phyloP scores from a whole-genome alignment of 208 protist genomes.

The Trichomonas tenax region DNA sequence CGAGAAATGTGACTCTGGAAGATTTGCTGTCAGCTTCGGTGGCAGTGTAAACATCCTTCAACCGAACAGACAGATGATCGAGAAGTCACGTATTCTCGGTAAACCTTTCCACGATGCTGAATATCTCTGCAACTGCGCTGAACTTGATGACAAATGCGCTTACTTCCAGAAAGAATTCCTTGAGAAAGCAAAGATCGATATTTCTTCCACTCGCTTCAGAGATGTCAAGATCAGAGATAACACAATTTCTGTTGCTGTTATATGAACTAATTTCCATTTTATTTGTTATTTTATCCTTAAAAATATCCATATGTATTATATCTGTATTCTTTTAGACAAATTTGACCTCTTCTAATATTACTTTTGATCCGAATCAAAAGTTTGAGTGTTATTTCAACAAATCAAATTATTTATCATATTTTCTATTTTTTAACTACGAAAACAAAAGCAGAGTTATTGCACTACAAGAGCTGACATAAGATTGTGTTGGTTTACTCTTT shows the following conservation, averaged over 20 bases:
- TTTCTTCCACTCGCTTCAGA: background rate
- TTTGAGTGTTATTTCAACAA: too few relatives aligned
- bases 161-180: background rate
- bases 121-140: background rate
- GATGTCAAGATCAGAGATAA: background rate
- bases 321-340: too few relatives aligned
- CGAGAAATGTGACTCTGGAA: background rate
- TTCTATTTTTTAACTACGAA: too few relatives aligned
- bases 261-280: background rate
- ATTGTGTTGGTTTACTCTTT: too few relatives aligned
- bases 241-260: background rate
- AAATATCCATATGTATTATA: too few relatives aligned
- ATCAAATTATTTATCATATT: too few relatives aligned
- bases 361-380: too few relatives aligned
- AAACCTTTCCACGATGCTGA: background rate
- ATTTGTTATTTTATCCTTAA: too few relatives aligned
- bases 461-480: too few relatives aligned
- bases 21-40: background rate
- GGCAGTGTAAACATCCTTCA: background rate
- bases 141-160: background rate
- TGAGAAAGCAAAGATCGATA: background rate
- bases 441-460: too few relatives aligned
- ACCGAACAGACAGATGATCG: background rate
- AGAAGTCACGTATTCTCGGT: background rate
- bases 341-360: too few relatives aligned